Evolutionary conservation across 106 monocot genomes (phyloP), one percentile per base, ranked within the genome.

Genomic region (Allium cepa): DNA sequence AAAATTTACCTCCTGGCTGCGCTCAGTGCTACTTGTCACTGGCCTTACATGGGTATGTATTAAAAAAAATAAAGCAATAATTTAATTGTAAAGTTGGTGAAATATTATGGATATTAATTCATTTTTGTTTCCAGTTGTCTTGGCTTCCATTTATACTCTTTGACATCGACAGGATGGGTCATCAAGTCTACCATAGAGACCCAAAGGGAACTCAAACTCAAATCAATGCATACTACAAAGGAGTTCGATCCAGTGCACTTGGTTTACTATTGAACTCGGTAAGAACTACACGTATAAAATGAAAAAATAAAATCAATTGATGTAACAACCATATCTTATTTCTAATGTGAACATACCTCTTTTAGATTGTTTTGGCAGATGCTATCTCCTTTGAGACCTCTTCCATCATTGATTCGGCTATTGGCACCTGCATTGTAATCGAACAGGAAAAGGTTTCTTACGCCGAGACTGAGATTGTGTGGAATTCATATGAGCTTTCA

Each of bases 111-210:
- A 53, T 53, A 0, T 53, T 10, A 53, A 53, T 53, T 9, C 10
- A 10, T 8, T 5, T 36, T 55, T 15, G 13, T 53, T 68, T 26
- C 27, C 75, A 97, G 96, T 57, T 92, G 7, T 79, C 97, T 17
- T 99, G 97, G 97, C 92, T 99, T 66, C 97, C 97, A 8, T 99
- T 89, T 66, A 87, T 87, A 76, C 84, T 92, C 3, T 99, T 87
- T 65, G 84, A 92, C 77, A 99, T 92, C 0, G 97, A 99, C 63
- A 92, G 97, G 97, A 99, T 99, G 97, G 97, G 97, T 9, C 92
- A 92, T 18, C 92, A 99, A 76, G 81, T 99, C 17, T 89, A 70
- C 73, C 97, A 87, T 69, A 89, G 97, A 10, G 49, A 87, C 64
- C 89, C 97, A 26, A 85, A 74, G 48, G 97, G 97, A 47, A 75